Evolutionary conservation across 2,329 filamentous ascomycete genomes (phyloP).

Genomic region (Calonectria montana): DNA sequence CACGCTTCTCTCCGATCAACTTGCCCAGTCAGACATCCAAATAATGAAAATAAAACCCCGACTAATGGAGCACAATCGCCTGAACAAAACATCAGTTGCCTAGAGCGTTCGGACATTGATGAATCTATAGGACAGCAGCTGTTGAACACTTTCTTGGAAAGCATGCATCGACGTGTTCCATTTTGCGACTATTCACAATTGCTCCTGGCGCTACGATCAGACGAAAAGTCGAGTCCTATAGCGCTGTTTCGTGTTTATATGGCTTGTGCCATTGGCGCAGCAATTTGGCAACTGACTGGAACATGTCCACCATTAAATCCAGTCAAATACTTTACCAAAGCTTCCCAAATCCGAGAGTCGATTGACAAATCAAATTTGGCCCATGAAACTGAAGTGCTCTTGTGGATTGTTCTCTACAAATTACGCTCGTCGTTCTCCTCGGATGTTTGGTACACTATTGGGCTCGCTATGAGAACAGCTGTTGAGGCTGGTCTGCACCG

Average conservation of each 20-base stretch:
- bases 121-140: not conserved
- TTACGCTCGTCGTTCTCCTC: constrained; percentile 14
- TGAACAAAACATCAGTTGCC: not conserved
- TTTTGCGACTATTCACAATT: constrained; percentile 5
- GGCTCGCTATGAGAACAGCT: constrained; percentile 10
- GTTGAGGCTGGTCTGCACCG: constrained; percentile 17
- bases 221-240: not conserved
- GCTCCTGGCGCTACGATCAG: not conserved
- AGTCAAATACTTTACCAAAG: not conserved
- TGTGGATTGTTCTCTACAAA: constrained; percentile 19
- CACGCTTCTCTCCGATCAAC: not conserved
- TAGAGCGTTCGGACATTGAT: not conserved
- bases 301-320: not conserved
- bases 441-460: constrained; percentile 14
- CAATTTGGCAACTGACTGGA: not conserved
- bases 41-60: too few species aligned
- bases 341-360: not conserved
- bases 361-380: not conserved
- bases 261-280: constrained; percentile 9
- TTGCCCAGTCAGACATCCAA: too few species aligned
- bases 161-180: constrained; percentile 10
- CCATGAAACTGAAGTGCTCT: not conserved
- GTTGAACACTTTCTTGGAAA: not conserved
- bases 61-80: not conserved
- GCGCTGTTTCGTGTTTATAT: not conserved